Conservation (phyloP, 108 stramenopile genomes). For the Nitzschia sp. region DNA sequence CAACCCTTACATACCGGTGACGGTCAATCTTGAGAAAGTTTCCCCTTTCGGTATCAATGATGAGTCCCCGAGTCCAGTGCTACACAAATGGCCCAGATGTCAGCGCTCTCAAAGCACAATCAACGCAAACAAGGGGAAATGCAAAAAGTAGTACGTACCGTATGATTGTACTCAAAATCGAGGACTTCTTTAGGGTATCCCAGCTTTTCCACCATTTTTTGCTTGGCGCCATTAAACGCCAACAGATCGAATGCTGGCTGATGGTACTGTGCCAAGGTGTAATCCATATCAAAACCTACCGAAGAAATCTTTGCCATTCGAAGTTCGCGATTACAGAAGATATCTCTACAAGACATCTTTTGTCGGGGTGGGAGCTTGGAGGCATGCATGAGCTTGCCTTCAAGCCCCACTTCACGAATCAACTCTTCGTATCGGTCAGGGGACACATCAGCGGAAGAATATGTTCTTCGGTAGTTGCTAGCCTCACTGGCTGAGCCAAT, state of each 20-base stretch:
- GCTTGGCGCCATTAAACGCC: constrained; percentile 93
- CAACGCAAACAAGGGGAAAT: not conserved
- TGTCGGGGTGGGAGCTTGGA: constrained; percentile 44
- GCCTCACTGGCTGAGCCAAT: not conserved
- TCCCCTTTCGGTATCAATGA: constrained; percentile 93
- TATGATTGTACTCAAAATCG: constrained; percentile 85
- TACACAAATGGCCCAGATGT: constrained; percentile 5
- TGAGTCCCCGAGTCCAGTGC: constrained; percentile 83
- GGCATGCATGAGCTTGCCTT: constrained; percentile 38
- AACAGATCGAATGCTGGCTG: constrained; percentile 89
- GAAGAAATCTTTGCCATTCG: constrained; percentile 76
- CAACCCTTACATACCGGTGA: constrained; percentile 93
- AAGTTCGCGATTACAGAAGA: constrained; percentile 95
- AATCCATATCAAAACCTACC: constrained; percentile 96
- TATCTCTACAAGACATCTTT: constrained; percentile 52
- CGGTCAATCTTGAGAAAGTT: constrained; percentile 94
- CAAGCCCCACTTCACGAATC: constrained; percentile 33
- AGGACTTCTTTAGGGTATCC: constrained; percentile 79
- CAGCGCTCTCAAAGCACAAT: not conserved
- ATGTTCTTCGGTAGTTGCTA: not conserved
- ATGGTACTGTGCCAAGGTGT: constrained; percentile 92
- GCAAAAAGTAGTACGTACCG: constrained; percentile 17
- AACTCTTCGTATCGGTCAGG: constrained; percentile 27
- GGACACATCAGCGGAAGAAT: constrained; percentile 1
- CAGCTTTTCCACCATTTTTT: constrained; percentile 83